phyloP scores from a whole-genome alignment of 1,284 basidiomycete species.

The Irpex sp. region DNA sequence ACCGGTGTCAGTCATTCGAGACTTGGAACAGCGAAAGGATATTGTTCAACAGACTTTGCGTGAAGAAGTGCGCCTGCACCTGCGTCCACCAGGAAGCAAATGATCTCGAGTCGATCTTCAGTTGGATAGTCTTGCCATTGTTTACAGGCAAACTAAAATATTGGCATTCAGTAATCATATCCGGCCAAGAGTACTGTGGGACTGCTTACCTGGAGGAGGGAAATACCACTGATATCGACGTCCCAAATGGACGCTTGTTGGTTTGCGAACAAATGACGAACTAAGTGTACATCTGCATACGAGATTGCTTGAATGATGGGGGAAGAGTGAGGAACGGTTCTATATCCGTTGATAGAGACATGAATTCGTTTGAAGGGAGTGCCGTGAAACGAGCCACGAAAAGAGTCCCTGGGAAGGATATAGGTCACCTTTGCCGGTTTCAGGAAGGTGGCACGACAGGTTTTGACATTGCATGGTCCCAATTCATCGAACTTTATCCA shows the following conservation, averaged over 20 bases:
- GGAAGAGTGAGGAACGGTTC: no score
- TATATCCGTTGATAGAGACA: background rate
- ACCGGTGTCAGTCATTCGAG: background rate
- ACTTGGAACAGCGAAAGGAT: no score
- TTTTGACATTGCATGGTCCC: background rate
- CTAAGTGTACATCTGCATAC: background rate
- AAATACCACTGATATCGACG: accelerated
- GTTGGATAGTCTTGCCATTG: background rate
- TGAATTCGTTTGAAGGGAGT: no score
- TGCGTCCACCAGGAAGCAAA: background rate
- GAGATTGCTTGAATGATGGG: no score
- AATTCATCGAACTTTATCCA: no score
- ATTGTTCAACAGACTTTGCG: background rate
- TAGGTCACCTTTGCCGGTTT: background rate
- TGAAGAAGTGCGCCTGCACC: background rate
- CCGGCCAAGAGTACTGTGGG: background rate
- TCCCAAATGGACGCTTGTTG: background rate
- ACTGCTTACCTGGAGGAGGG: background rate
- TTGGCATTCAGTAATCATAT: no score
- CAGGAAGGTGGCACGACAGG: background rate
- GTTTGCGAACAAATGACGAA: background rate
- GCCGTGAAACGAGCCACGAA: background rate
- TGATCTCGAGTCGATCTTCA: background rate
- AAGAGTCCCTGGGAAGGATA: background rate
- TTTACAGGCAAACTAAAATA: background rate